A percentile compares a stretch with the other conserved stretches of the same genome.
Conservation (phyloP, 163 green algal species). For the Smithsoniella earleae region DNA sequence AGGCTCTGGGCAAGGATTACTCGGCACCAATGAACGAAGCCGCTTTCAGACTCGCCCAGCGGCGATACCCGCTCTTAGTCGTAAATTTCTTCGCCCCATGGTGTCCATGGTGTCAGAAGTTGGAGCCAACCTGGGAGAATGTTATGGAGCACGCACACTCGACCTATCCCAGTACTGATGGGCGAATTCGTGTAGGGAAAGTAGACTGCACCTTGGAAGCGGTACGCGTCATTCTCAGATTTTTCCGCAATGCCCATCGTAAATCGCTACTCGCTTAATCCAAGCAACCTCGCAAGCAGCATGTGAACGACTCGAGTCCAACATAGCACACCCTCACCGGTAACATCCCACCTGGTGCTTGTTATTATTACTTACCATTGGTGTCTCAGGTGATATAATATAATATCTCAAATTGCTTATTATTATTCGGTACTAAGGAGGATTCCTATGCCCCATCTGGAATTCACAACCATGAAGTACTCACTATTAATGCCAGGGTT, state of each 20-base stretch:
- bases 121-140: slow-evolving; percentile 83
- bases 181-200: slow-evolving; percentile 76
- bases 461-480: too few species aligned
- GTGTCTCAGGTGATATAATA: too few species aligned
- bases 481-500: too few species aligned
- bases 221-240: not conserved
- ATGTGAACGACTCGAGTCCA: not conserved
- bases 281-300: not conserved
- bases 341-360: too few species aligned
- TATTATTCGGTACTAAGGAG: too few species aligned
- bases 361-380: too few species aligned
- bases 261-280: not conserved
- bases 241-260: not conserved
- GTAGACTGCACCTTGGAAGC: slow-evolving; percentile 38
- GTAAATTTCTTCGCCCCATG: slow-evolving; percentile 89
- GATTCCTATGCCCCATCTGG: too few species aligned
- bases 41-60: slow-evolving; percentile 4
- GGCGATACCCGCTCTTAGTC: not conserved
- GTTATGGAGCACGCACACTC: slow-evolving; percentile 70
- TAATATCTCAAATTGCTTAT: too few species aligned
- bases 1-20: slow-evolving; percentile 28
- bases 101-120: slow-evolving; percentile 87
- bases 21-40: slow-evolving; percentile 4
- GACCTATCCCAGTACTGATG: slow-evolving; percentile 73
- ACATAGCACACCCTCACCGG: too few species aligned